These are phyloP conservation scores for Prunus yedoensis DNA, from an alignment of 331 rosid genomes.

Conservation along the genomic window DNA sequence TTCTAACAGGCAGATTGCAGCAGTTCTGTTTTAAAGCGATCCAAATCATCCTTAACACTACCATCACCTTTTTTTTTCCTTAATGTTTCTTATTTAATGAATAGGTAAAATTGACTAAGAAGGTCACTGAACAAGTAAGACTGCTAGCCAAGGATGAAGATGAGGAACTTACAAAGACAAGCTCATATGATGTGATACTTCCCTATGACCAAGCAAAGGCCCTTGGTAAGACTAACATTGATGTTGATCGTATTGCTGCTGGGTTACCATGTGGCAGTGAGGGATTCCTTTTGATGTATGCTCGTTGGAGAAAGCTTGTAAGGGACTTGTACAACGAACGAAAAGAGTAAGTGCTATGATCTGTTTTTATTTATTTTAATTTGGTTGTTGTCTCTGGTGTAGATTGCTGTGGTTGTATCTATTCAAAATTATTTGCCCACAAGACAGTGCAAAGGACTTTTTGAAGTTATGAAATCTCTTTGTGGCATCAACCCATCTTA, in stretches of 20 bases:
- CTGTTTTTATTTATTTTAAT: slow-evolving; percentile 5
- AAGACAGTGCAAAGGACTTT: neutral
- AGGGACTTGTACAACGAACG: slow-evolving; percentile 93
- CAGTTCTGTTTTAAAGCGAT: neutral
- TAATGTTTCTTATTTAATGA: slow-evolving; percentile 15
- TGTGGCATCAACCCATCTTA: neutral
- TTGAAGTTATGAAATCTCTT: neutral
- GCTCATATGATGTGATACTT: slow-evolving; percentile 70
- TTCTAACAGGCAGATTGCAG: slow-evolving; percentile 7
- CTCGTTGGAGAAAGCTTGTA: slow-evolving; percentile 99
- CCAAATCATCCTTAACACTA: neutral
- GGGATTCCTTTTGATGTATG: slow-evolving; percentile 96
- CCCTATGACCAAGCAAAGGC: slow-evolving; percentile 99
- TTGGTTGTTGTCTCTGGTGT: neutral
- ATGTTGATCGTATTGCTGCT: slow-evolving; percentile 91
- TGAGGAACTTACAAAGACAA: slow-evolving; percentile 65
- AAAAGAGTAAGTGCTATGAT: slow-evolving; percentile 65
- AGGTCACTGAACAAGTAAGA: slow-evolving; percentile 96
- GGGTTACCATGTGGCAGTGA: slow-evolving; percentile 99
- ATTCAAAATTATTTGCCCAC: neutral
- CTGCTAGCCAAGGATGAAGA: slow-evolving; percentile 79
- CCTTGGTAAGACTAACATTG: slow-evolving; percentile 94
- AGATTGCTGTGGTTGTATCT: neutral
- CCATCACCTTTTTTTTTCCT: neutral
- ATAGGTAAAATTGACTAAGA: slow-evolving; percentile 81